Base-by-base conservation (phyloP, 805 yeast genomes). In the Saccharomycopsis fibuligera region DNA sequence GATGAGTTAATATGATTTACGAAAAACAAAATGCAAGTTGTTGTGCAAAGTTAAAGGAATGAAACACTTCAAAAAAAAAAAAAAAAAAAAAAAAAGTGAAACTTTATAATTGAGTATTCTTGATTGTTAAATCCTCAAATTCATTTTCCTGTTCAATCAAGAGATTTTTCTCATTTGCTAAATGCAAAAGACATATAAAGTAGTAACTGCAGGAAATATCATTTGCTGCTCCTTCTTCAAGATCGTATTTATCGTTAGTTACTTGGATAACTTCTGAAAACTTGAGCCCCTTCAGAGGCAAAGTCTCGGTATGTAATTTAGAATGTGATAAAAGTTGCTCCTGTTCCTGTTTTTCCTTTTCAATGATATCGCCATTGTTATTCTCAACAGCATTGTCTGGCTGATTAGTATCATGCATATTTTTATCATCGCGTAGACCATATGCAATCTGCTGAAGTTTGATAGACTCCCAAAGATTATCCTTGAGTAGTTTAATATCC, bases 101-200 rank as follows among this genome's bases (percentile, higher is more conserved):
- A n/a, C n/a, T n/a, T n/a, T n/a, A n/a, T n/a, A n/a, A n/a, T n/a
- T n/a, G n/a, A n/a, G n/a, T n/a, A n/a, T n/a, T n/a, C n/a, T n/a
- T 40, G 23, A 51, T 49, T 22, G 36, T 42, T 10, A 51, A 40
- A 44, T 51, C 55, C 19, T 45, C 49, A 30, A 41, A 51, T 5
- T 43, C 48, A 9, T 46, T 41, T 5, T 68, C 74, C 51, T 76
- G 75, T 16, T 69, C 67, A 5, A 88, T 73, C 5, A 67, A 60
- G 25, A 88, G 68, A 1, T 89, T 90, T 58, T 85, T 81, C 62
- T 88, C 96, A 60, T 89, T 88, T 10, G 96, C 95, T 55, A 88
- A 68, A 65, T 88, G 96, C 31, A 88, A 66, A 58, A 87, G 65
- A 57, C 95, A 85, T 50, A 88, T 86, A 58, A 88, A 88, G 58